phyloP scores from a whole-genome alignment of 345 rosid species.

The Pugionium dolabratum region DNA sequence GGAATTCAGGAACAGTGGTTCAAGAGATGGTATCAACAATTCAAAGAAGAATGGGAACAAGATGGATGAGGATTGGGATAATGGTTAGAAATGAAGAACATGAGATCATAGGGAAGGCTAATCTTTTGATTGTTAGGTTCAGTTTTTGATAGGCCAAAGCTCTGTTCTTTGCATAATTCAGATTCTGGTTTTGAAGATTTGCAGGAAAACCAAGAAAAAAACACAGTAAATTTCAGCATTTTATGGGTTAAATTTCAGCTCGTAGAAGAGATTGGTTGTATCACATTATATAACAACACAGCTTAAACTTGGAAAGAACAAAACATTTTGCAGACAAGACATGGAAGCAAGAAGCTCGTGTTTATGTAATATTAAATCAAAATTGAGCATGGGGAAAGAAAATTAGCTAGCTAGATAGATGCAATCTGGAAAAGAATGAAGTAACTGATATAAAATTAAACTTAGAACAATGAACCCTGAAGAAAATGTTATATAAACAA shows the following conservation, averaged over 20 bases:
- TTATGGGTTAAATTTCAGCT: too few species aligned
- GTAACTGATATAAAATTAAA: slow-evolving; percentile 18
- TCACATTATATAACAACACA: background rate
- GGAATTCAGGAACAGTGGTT: slow-evolving; percentile 28
- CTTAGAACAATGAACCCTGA: slow-evolving; percentile 14
- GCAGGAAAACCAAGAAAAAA: too few species aligned
- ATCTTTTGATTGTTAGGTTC: too few species aligned
- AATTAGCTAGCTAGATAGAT: background rate
- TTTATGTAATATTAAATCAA: background rate
- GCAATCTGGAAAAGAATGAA: slow-evolving; percentile 26
- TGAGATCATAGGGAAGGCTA: too few species aligned
- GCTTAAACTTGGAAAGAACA: slow-evolving; percentile 13
- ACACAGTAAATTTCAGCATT: too few species aligned
- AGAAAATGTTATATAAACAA: slow-evolving; percentile 26
- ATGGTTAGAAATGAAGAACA: slow-evolving; percentile 44
- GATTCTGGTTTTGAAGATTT: too few species aligned
- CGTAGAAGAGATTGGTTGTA: too few species aligned
- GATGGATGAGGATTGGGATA: slow-evolving; percentile 64
- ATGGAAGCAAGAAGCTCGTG: slow-evolving; percentile 15
- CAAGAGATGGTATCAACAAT: slow-evolving; percentile 24
- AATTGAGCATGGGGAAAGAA: slow-evolving; percentile 3
- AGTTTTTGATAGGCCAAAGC: too few species aligned
- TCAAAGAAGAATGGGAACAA: slow-evolving; percentile 37
- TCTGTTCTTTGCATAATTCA: too few species aligned
- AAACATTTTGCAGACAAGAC: slow-evolving; percentile 7